Evolutionary conservation across 2,329 filamentous ascomycete species (phyloP).

Genomic region (Fusarium xyrophilum): DNA sequence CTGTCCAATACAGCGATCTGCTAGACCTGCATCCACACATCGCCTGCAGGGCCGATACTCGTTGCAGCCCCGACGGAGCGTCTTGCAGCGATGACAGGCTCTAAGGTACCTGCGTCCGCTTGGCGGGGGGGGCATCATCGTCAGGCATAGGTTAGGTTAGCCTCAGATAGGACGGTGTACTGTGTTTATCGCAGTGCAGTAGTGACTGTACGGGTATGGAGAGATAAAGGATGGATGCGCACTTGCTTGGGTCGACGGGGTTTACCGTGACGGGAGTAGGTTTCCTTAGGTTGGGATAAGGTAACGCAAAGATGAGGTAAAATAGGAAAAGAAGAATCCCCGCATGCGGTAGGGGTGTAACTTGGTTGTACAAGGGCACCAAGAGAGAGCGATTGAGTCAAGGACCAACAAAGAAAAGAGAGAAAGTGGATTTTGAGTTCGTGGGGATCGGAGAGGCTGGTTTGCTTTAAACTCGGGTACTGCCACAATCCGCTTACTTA

Average conservation of each 20-base stretch:
- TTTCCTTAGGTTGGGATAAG: constrained; percentile 9
- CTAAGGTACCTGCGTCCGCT: constrained; percentile 52
- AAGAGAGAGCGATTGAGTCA: neutral
- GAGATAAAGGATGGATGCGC: constrained; percentile 10
- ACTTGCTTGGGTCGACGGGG: constrained; percentile 5
- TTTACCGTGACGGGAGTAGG: neutral
- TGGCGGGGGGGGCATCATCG: constrained; percentile 35
- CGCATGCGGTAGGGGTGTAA: neutral
- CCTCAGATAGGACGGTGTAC: too few relatives aligned
- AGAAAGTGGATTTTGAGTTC: neutral
- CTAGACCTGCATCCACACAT: constrained; percentile 52
- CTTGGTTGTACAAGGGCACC: neutral
- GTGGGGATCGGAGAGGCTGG: constrained; percentile 4
- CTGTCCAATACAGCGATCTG: constrained; percentile 47
- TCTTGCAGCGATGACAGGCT: constrained; percentile 53
- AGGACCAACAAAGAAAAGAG: neutral
- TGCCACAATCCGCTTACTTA: constrained; percentile 15
- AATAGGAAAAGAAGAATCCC: neutral
- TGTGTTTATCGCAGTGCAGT: too few relatives aligned
- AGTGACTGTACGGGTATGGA: neutral
- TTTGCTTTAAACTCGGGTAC: neutral
- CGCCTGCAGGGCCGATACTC: constrained; percentile 53
- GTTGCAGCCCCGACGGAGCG: constrained; percentile 53
- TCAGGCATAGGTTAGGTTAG: neutral
- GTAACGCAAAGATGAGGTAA: constrained; percentile 24